Evolutionary conservation across 371 early-diverging fungal genomes (phyloP).

Genomic region (Rhizopus microsporus): DNA sequence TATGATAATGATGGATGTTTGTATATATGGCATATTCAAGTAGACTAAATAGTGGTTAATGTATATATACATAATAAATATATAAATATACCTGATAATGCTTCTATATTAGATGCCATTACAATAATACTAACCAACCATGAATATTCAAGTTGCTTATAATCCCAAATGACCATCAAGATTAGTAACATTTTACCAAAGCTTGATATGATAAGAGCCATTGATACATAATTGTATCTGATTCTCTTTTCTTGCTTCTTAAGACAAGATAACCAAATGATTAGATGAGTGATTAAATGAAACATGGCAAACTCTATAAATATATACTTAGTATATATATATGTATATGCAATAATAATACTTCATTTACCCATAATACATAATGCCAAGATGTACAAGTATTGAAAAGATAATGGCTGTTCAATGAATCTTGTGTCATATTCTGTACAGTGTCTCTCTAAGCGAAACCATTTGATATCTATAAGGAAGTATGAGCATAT

Average conservation of each 20-base stretch:
- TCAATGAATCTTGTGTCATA: constrained; percentile 58
- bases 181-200: constrained; percentile 91
- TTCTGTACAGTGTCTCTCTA: constrained; percentile 68
- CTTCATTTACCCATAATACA: constrained; percentile 66
- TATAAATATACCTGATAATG: constrained; percentile 69
- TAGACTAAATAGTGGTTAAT: constrained; percentile 43
- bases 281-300: constrained; percentile 41
- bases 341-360: not conserved
- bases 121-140: constrained; percentile 81
- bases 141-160: constrained; percentile 79
- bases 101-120: constrained; percentile 84
- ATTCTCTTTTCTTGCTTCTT: constrained; percentile 17
- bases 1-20: constrained; percentile 46
- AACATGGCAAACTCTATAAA: constrained; percentile 47
- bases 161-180: constrained; percentile 95
- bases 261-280: constrained; percentile 30
- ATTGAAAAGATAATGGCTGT: constrained; percentile 71
- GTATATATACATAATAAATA: not conserved
- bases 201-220: constrained; percentile 82
- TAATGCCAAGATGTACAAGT: constrained; percentile 75
- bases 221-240: constrained; percentile 69
- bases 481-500: not conserved
- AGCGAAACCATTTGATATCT: constrained; percentile 90
- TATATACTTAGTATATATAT: too few relatives aligned
- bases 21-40: constrained; percentile 48